Conservation (phyloP, 257 asterid genomes). For the Solanum pennellii region DNA sequence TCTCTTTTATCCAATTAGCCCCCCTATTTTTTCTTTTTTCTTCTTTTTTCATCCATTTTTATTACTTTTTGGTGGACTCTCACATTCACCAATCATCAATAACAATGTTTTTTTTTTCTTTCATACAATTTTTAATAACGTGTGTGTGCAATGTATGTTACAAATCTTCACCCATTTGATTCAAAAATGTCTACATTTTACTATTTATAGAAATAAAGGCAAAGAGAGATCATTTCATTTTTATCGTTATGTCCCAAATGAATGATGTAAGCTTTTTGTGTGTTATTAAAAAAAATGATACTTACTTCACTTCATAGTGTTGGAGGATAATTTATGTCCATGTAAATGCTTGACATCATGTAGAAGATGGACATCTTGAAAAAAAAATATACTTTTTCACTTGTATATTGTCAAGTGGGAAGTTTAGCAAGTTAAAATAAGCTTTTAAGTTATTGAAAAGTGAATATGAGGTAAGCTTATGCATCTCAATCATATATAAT, state of each 20-base stretch:
- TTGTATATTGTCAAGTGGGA: not conserved
- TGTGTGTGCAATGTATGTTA: not conserved
- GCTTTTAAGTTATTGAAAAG: not conserved
- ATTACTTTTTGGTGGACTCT: not conserved
- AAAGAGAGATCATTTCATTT: not conserved
- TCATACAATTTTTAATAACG: not conserved
- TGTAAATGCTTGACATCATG: not conserved
- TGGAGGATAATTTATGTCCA: not conserved
- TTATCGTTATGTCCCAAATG: not conserved
- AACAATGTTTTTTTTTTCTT: not conserved
- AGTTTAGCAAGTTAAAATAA: not conserved
- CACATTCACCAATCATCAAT: not conserved
- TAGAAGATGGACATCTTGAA: not conserved
- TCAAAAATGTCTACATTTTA: not conserved
- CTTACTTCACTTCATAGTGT: not conserved
- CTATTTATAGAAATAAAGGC: not conserved
- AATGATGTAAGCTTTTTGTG: not conserved
- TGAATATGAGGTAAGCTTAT: not conserved
- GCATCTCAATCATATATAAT: not conserved
- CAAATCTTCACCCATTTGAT: not conserved
- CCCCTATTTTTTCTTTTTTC: not conserved
- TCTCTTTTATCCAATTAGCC: slow-evolving; percentile 6
- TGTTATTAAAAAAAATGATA: not conserved
- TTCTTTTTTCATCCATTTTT: not conserved
- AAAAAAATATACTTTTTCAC: not conserved